Percentiles rank a stretch among this genome's conserved stretches.
Conservation (phyloP, 148 eudicot species). For the Oxyria digyna region DNA sequence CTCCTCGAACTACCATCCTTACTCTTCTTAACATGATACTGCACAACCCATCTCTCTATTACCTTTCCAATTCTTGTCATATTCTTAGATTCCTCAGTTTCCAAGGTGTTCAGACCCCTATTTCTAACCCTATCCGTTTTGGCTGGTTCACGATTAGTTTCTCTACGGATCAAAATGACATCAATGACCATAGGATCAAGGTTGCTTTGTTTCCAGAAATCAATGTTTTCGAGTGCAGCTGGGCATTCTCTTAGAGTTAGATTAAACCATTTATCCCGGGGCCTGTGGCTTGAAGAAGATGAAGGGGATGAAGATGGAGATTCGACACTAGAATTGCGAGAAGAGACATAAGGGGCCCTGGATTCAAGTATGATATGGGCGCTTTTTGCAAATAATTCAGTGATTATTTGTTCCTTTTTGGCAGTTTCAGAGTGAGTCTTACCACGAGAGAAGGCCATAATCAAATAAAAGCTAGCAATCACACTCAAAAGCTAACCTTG, state of each 20-base stretch:
- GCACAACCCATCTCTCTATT: slow-evolving; percentile 93
- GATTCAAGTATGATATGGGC: slow-evolving; percentile 1
- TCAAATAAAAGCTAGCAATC: neutral
- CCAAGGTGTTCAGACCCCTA: neutral
- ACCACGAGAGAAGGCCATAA: neutral
- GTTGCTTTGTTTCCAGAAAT: slow-evolving; percentile 74
- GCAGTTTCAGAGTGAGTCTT: neutral
- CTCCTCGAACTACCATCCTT: slow-evolving; percentile 28
- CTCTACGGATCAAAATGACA: slow-evolving; percentile 49
- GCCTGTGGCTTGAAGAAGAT: slow-evolving; percentile 60
- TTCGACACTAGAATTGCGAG: slow-evolving; percentile 1
- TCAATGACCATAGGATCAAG: slow-evolving; percentile 87
- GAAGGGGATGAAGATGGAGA: slow-evolving; percentile 39
- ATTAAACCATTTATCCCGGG: slow-evolving; percentile 92
- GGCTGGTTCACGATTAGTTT: slow-evolving; percentile 29
- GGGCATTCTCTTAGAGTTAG: slow-evolving; percentile 78
- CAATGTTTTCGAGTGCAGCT: slow-evolving; percentile 71
- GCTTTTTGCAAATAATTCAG: slow-evolving; percentile 1
- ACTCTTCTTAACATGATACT: slow-evolving; percentile 52
- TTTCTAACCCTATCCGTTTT: slow-evolving; percentile 21
- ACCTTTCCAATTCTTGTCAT: slow-evolving; percentile 37
- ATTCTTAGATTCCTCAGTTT: slow-evolving; percentile 17
- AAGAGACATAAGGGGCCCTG: neutral
- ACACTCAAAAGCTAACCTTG: neutral
- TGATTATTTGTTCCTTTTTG: slow-evolving; percentile 5